A percentile compares a stretch with the other conserved stretches of the same genome.
Conservation (phyloP, 1,139 yeast species). For the Komagataea norvegica region DNA sequence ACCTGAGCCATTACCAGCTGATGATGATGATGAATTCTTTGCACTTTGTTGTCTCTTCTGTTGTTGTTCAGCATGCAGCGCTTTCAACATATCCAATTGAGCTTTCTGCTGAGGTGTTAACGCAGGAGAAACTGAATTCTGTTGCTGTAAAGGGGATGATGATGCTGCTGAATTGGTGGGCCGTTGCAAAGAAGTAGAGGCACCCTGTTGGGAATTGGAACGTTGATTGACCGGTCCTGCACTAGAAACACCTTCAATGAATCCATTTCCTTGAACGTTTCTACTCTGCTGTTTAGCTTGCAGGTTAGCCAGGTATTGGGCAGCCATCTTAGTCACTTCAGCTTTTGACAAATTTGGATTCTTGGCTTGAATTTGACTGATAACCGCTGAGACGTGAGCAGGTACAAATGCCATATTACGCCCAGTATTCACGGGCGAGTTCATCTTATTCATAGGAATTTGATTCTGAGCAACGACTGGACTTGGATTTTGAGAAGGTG, state of each 20-base stretch:
- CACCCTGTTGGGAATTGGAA: too few species aligned
- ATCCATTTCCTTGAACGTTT: constrained; percentile 9
- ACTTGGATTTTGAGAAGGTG: constrained; percentile 10
- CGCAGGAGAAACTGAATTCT: constrained; percentile 5
- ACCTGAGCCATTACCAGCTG: neutral
- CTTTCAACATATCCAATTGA: constrained; percentile 23
- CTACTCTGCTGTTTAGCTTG: constrained; percentile 41
- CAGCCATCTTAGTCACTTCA: constrained; percentile 70
- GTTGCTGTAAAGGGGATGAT: constrained; percentile 7
- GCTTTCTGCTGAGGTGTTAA: constrained; percentile 25
- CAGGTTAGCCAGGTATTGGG: constrained; percentile 58
- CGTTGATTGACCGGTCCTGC: constrained; percentile 6
- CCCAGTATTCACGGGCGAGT: constrained; percentile 19
- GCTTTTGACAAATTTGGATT: constrained; percentile 66
- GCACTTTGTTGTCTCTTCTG: constrained; percentile 18
- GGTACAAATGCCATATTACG: constrained; percentile 38
- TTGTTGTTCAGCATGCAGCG: constrained; percentile 22
- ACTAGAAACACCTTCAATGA: too few species aligned
- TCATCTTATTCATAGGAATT: neutral
- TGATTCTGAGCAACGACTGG: constrained; percentile 9
- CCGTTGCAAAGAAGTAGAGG: constrained; percentile 23
- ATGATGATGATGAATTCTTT: neutral
- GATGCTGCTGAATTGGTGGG: constrained; percentile 18
- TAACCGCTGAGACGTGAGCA: constrained; percentile 65
- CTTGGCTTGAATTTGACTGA: constrained; percentile 63